Percentiles rank a stretch among this genome's conserved stretches.
Evolutionary conservation across 371 early-diverging fungal species (phyloP).

Genomic region (Mortierella sp.): DNA sequence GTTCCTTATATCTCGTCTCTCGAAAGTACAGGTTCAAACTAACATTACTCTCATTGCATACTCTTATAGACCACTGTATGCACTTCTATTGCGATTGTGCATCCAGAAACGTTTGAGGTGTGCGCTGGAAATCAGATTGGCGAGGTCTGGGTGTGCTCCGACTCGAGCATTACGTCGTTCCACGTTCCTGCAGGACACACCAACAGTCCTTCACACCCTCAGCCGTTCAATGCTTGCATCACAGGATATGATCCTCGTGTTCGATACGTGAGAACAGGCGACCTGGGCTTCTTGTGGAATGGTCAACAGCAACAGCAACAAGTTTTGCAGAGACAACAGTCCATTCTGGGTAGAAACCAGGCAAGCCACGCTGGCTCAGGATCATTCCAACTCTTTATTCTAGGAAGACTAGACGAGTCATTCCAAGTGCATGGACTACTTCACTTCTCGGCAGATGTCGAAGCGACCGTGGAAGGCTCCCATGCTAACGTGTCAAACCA

Average conservation of each 20-base stretch:
- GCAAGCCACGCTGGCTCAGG: conserved; percentile 45
- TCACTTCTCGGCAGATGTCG: conserved; percentile 79
- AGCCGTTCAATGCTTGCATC: conserved; percentile 56
- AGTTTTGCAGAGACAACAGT: conserved; percentile 12
- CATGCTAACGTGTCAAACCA: conserved; percentile 64
- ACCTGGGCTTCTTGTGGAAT: conserved; percentile 84
- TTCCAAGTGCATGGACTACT: conserved; percentile 75
- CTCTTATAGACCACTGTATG: conserved; percentile 28
- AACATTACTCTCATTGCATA: not conserved
- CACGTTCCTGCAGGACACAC: conserved; percentile 17
- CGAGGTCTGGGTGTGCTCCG: conserved; percentile 87
- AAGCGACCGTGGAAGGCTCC: conserved; percentile 71
- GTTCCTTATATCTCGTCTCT: too few species aligned
- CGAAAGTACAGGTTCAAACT: too few species aligned
- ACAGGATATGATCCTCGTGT: conserved; percentile 70
- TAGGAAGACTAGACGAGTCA: conserved; percentile 75
- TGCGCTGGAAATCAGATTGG: conserved; percentile 80
- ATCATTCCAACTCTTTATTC: conserved; percentile 69
- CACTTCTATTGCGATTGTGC: conserved; percentile 51
- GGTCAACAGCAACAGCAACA: conserved; percentile 17
- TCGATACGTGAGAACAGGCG: conserved; percentile 85
- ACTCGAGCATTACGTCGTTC: conserved; percentile 59
- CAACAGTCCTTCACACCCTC: conserved; percentile 10
- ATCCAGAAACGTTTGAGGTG: conserved; percentile 54
- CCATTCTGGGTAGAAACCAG: conserved; percentile 3